Evolutionary conservation across 1,284 basidiomycete species (phyloP).

Genomic region (Pterulicium gracile): DNA sequence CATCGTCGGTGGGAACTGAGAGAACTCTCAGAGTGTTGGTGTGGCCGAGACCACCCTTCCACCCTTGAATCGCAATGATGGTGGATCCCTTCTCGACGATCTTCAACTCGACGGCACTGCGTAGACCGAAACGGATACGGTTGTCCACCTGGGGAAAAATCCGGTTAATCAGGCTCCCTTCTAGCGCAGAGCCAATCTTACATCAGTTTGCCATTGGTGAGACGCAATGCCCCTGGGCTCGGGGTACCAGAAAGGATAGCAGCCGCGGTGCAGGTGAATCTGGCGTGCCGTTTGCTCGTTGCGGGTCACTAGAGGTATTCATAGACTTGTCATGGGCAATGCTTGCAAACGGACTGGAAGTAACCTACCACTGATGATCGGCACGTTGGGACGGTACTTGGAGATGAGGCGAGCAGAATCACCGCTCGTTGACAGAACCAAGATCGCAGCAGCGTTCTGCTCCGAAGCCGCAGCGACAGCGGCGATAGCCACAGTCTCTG

Average conservation of each 20-base stretch:
- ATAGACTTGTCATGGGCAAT: constrained; percentile 4
- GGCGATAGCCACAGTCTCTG: constrained; percentile 89
- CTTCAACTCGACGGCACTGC: constrained; percentile 78
- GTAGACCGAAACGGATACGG: constrained; percentile 84
- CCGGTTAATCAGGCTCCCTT: no score
- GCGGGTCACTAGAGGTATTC: constrained; percentile 65
- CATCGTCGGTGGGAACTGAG: constrained; percentile 76
- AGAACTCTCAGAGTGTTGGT: constrained; percentile 77
- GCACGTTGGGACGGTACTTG: constrained; percentile 92
- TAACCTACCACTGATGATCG: constrained; percentile 81
- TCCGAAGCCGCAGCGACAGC: constrained; percentile 92
- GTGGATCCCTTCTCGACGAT: constrained; percentile 88
- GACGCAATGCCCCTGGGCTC: constrained; percentile 82
- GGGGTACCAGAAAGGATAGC: constrained; percentile 96
- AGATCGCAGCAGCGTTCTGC: constrained; percentile 88
- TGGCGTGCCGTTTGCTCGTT: constrained; percentile 94
- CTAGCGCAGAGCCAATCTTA: constrained; percentile 25
- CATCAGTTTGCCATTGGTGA: constrained; percentile 97
- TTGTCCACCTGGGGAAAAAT: constrained; percentile 60
- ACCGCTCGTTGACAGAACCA: constrained; percentile 95
- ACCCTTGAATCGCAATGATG: constrained; percentile 94
- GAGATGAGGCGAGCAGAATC: constrained; percentile 94
- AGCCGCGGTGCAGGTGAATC: constrained; percentile 93
- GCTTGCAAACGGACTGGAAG: constrained; percentile 2
- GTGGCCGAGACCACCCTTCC: constrained; percentile 96